phyloP scores from a whole-genome alignment of 208 protist species.

The Wallacemonas sp. region DNA sequence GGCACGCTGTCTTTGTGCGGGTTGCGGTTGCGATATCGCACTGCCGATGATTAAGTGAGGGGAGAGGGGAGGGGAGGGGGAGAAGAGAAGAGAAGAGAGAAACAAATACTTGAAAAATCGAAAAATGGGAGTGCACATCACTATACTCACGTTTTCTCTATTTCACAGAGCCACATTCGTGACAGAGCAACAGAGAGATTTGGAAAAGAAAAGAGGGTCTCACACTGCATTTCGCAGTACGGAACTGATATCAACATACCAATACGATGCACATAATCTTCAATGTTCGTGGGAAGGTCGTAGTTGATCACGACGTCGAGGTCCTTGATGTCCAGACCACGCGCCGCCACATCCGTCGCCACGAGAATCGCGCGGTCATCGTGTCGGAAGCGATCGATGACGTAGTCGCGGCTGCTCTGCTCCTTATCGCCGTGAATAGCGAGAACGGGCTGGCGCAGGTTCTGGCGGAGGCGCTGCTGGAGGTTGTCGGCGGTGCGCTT shows the following conservation, averaged over 20 bases:
- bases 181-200: no score
- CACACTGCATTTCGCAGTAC: conserved; percentile 15
- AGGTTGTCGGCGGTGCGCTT: conserved; percentile 84
- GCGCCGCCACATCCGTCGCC: conserved; percentile 92
- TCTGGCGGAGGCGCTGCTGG: conserved; percentile 59
- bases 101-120: no score
- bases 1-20: no score
- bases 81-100: conserved; percentile 12
- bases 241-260: conserved; percentile 82
- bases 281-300: conserved; percentile 99
- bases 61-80: conserved; percentile 1
- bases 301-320: conserved; percentile 99
- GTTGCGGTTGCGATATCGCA: not conserved
- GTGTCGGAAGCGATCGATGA: conserved; percentile 83
- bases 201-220: conserved; percentile 9
- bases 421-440: conserved; percentile 93
- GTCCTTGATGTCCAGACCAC: conserved; percentile 97
- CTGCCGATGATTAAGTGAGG: not conserved
- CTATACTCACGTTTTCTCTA: not conserved
- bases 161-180: not conserved
- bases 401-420: conserved; percentile 91
- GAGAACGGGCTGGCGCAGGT: conserved; percentile 56
- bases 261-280: conserved; percentile 98
- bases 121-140: conserved; percentile 1
- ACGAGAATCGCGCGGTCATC: conserved; percentile 73